Percentiles rank a stretch among this genome's conserved stretches.
Evolutionary conservation across 2,329 filamentous ascomycete genomes (phyloP).

Genomic region (Colletotrichum horii): DNA sequence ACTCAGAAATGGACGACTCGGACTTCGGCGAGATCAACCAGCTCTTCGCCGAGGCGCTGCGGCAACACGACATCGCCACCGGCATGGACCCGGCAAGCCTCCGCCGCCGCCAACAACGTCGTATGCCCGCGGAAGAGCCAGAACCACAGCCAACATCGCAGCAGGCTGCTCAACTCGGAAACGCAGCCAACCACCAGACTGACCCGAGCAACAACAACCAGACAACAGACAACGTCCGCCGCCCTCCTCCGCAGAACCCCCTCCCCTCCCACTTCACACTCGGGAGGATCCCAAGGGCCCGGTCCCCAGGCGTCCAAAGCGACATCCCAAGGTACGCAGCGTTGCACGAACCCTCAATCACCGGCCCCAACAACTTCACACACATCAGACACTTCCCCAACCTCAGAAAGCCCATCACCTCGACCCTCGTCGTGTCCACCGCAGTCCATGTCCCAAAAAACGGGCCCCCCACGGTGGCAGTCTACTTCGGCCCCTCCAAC

Average conservation of each 20-base stretch:
- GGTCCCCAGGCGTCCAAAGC: neutral
- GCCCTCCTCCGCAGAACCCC: neutral
- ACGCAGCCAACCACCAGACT: neutral
- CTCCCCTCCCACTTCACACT: neutral
- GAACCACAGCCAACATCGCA: neutral
- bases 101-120: neutral
- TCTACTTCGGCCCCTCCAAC: neutral
- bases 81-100: neutral
- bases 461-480: neutral
- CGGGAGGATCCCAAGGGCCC: neutral
- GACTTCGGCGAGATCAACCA: neutral
- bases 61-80: neutral
- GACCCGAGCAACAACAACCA: neutral
- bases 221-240: neutral
- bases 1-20: neutral
- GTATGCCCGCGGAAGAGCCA: neutral
- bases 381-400: neutral
- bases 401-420: neutral
- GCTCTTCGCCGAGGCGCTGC: neutral
- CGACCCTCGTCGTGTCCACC: neutral
- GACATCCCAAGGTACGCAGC: neutral
- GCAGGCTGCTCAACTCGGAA: neutral
- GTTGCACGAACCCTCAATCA: neutral
- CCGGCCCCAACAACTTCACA: neutral
- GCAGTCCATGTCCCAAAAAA: neutral